A percentile compares a stretch with the other conserved stretches of the same genome.
Evolutionary conservation across 208 protist species (phyloP).

Genomic region (Leishmania mexicana): DNA sequence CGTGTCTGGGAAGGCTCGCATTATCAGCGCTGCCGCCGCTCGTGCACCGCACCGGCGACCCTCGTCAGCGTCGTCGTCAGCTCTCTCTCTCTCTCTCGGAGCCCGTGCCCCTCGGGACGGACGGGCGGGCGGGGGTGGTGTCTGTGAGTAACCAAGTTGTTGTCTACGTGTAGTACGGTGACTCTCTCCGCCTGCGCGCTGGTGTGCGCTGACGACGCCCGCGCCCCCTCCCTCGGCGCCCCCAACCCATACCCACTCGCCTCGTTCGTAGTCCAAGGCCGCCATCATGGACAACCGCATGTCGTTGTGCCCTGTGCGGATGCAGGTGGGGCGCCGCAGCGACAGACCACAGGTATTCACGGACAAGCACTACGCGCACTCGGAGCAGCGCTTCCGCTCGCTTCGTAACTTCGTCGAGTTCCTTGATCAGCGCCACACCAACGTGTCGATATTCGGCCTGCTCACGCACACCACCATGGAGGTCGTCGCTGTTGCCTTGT

Average conservation of each 20-base stretch:
- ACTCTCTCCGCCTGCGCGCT: too few relatives aligned
- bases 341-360: slow-evolving; percentile 23
- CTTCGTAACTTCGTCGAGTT: slow-evolving; percentile 70
- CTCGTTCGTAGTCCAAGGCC: neutral
- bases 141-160: too few relatives aligned
- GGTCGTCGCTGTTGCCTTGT: slow-evolving; percentile 55
- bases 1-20: neutral
- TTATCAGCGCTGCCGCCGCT: too few relatives aligned
- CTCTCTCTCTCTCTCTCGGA: too few relatives aligned
- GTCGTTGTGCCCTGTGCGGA: slow-evolving; percentile 9
- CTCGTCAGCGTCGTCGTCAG: too few relatives aligned
- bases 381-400: slow-evolving; percentile 39
- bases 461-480: slow-evolving; percentile 66
- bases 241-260: neutral
- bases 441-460: slow-evolving; percentile 62
- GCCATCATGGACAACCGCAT: neutral
- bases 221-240: neutral
- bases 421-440: slow-evolving; percentile 64
- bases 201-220: too few relatives aligned
- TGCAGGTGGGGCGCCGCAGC: slow-evolving; percentile 19
- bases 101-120: too few relatives aligned
- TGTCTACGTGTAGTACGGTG: too few relatives aligned
- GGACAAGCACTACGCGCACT: slow-evolving; percentile 46
- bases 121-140: too few relatives aligned
- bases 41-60: too few relatives aligned